Conservation (phyloP, 2,329 filamentous ascomycete genomes). For the Pseudogymnoascus sp. region DNA sequence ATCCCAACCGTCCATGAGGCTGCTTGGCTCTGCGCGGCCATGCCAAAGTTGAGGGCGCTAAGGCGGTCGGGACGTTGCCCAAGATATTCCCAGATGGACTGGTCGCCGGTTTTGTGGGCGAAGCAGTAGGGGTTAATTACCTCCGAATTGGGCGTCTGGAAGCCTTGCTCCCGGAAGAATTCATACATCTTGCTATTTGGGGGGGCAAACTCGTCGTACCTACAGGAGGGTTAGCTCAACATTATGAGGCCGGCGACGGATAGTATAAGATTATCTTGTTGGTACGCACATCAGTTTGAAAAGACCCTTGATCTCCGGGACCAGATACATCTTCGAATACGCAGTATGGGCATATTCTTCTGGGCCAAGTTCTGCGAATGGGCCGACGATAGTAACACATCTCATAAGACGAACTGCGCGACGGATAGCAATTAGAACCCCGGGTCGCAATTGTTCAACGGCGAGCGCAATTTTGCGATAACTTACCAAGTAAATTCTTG, state of each 20-base stretch:
- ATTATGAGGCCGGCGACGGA: too few species aligned
- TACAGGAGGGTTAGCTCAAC: constrained; percentile 2
- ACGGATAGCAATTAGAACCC: not conserved
- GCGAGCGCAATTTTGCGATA: not conserved
- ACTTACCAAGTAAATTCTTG: constrained; percentile 15
- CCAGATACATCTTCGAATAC: constrained; percentile 18
- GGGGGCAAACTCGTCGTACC: constrained; percentile 19
- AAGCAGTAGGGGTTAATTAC: constrained; percentile 23
- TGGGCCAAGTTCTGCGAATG: constrained; percentile 17
- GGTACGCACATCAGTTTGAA: constrained; percentile 18
- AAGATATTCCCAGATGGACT: constrained; percentile 23
- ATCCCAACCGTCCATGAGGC: constrained; percentile 13
- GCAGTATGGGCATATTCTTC: constrained; percentile 21
- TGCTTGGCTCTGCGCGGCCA: constrained; percentile 17
- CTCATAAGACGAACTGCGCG: constrained; percentile 21
- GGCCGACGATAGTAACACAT: constrained; percentile 13
- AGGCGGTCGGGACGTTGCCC: constrained; percentile 20
- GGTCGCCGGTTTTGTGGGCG: constrained; percentile 19
- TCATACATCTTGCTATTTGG: constrained; percentile 17
- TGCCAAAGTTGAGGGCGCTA: constrained; percentile 23
- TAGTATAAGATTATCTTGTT: not conserved
- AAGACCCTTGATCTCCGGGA: constrained; percentile 14
- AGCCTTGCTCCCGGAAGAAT: constrained; percentile 19
- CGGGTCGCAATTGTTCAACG: not conserved
- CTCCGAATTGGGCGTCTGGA: constrained; percentile 17